Evolutionary conservation across 2,329 filamentous ascomycete genomes (phyloP), one percentile per base, ranked within the genome.

Genomic region (Cladosporium colombiae): DNA sequence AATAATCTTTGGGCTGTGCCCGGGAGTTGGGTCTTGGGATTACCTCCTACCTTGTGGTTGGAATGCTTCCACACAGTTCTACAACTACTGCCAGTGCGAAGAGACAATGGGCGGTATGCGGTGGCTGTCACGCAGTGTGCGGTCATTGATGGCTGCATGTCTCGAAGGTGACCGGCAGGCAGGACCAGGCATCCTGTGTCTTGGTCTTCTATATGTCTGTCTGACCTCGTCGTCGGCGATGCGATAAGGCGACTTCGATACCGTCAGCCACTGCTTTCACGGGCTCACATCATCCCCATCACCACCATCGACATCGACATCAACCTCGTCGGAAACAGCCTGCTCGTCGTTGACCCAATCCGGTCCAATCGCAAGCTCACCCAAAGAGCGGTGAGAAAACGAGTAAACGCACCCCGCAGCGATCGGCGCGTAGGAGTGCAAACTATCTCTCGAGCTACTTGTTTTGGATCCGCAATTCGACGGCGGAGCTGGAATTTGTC

Each of bases 351-450:
- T 40, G 31, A 57, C 29, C 11, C 55, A 27, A 27, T 23, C 40
- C 56, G 25, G 23, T 27, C 61, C 61, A 63, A 63, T 63, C 61
- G 50, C n/a, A 23, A 46, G 35, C 31, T 11, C 23, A 25, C 33
- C 50, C 35, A 63, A 63, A 63, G 61, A 63, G 61, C 61, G 61
- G 61, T 63, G 61, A 63, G 61, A 44, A 33, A 55, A 63, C 27
- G 35, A 44, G 33, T 33, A 63, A 63, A 63, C 49, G 61, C 50
- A 56, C 61, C 61, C 61, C 61, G 61, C 61, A 63, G 50, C 60
- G 60, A 63, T 63, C 61, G 61, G 49, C 61, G 50, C 33, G 61
- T 53, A 53, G 50, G 50, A 62, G 29, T 21, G 21, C 25, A 40
- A 52, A 62, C 44, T 53, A 62, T 44, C 27, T 35, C 37, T 23